Conservation (phyloP, 768 basidiomycete genomes). For the Mycena crocata region DNA sequence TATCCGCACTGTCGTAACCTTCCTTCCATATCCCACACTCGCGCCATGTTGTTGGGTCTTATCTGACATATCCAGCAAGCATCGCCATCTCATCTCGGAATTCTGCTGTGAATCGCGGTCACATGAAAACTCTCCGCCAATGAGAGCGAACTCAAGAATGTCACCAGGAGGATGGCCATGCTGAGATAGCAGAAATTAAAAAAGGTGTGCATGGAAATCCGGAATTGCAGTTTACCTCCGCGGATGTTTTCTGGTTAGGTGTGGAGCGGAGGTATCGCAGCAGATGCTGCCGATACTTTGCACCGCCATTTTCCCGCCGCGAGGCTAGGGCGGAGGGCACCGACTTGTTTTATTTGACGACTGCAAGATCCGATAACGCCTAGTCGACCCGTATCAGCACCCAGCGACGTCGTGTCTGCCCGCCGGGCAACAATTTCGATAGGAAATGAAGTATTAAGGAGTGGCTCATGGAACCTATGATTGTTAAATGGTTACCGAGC, state of each 20-base stretch:
- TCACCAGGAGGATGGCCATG: neutral
- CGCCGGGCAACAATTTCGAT: neutral
- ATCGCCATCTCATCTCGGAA: neutral
- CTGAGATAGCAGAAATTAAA: neutral
- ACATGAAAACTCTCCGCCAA: neutral
- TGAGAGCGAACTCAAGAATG: neutral
- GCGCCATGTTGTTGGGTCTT: neutral
- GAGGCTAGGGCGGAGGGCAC: neutral
- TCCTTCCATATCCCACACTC: neutral
- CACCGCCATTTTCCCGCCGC: neutral
- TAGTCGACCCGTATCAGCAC: neutral
- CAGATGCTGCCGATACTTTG: neutral
- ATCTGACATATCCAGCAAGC: neutral
- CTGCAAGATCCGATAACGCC: neutral
- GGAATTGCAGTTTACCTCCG: neutral
- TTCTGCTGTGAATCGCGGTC: neutral
- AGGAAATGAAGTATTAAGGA: too few relatives aligned
- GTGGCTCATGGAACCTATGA: too few relatives aligned
- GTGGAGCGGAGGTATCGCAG: neutral
- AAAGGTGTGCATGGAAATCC: neutral
- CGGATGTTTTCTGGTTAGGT: neutral
- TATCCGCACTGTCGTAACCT: neutral
- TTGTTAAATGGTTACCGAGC: too few relatives aligned
- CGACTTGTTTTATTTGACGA: neutral
- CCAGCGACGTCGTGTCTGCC: neutral